Base-by-base conservation (phyloP, 2,329 filamentous ascomycete genomes). In the Colletotrichum ledebouriae region DNA sequence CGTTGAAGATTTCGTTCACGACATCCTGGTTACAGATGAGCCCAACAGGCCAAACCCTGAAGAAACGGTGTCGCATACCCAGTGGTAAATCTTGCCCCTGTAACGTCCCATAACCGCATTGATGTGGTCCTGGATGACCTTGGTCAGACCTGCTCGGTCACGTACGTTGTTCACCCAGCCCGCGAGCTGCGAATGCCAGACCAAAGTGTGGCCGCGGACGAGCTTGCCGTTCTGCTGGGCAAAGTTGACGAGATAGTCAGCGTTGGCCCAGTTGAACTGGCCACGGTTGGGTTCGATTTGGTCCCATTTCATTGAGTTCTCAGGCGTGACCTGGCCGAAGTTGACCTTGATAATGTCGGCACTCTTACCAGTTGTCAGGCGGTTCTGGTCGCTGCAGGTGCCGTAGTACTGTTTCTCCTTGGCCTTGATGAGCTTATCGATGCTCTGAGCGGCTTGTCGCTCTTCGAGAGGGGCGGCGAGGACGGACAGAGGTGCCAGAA, bases 261-360 rank as follows among this genome's bases (percentile, higher is more conserved):
- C 84, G n/a, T 77, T 78, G 15, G 73, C 75, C 72, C 89, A 90
- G 71, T 80, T 87, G 83, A 89, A 92, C 2, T 72, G 74, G 67
- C 83, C 84, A 68, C 81, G 79, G 17, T 75, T 75, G n/a, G 73
- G 74, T 76, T 90, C 81, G 17, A 82, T 82, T 39, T 84, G 79
- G 72, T 90, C 87, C 89, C 89, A 92, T 79, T 92, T 92, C 86
- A 91, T 90, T 75, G 83, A 87, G 82, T 92, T 92, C 81, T 92
- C 90, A 1, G 86, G 85, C 0, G 89, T 91, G 22, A 92, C 81
- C 75, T 88, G 85, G 20, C 89, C 89, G 70, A 91, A 92, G 76
- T 90, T 81, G 60, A 82, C 79, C 70, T 84, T 83, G 76, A 92
- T 87, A 73, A 90, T 83, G 66, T 82, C 82, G n/a, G 83, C 82